Conservation (phyloP, 805 yeast species). For the Yarrowia sp. region DNA sequence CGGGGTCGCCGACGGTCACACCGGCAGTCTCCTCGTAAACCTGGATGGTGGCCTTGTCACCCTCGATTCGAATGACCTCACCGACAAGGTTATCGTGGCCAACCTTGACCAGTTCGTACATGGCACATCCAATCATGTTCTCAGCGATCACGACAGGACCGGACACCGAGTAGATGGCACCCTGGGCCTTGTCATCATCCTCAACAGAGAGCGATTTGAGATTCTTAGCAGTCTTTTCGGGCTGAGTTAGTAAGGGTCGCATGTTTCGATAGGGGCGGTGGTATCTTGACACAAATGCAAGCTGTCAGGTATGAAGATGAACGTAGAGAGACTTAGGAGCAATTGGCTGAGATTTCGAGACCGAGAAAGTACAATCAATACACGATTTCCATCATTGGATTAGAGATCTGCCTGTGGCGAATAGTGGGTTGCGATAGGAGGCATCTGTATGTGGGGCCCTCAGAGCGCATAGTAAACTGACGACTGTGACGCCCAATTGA, state of each 20-base stretch:
- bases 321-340: too few species aligned
- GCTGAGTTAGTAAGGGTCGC: conserved; percentile 16
- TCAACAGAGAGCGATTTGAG: conserved; percentile 79
- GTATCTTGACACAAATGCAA: too few species aligned
- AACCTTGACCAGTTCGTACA: conserved; percentile 98
- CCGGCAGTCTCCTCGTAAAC: conserved; percentile 99
- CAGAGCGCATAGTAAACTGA: too few species aligned
- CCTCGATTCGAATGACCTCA: conserved; percentile 96
- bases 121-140: conserved; percentile 99
- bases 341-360: too few species aligned
- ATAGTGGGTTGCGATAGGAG: too few species aligned
- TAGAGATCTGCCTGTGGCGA: too few species aligned
- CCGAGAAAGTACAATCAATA: too few species aligned
- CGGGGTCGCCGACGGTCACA: conserved; percentile 99
- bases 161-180: conserved; percentile 84
- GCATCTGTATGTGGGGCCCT: too few species aligned
- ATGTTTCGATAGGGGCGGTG: too few species aligned
- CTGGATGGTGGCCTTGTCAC: conserved; percentile 97
- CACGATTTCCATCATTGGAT: too few species aligned
- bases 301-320: too few species aligned
- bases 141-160: conserved; percentile 99
- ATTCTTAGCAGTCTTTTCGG: conserved; percentile 96
- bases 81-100: conserved; percentile 98
- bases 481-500: too few species aligned
- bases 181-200: conserved; percentile 75